Conservation (phyloP, 352 stramenopile genomes). For the Globisporangium cylindrosporum region DNA sequence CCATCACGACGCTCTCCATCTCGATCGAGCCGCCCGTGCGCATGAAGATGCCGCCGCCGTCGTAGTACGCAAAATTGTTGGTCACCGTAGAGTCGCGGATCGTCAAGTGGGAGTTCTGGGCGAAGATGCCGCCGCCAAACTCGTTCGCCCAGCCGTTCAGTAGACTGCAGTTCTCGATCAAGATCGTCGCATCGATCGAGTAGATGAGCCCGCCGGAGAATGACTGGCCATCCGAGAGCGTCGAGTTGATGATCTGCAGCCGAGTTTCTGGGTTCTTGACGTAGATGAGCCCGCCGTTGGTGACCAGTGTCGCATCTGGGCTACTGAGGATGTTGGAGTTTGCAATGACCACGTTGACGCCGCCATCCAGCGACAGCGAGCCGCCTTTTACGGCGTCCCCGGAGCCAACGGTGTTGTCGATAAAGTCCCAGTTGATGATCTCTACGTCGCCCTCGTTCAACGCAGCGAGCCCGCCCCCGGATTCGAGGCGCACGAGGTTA, state of each 20-base stretch:
- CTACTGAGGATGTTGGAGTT: slow-evolving; percentile 34
- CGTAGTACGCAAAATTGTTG: slow-evolving; percentile 55
- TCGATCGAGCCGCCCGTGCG: slow-evolving; percentile 25
- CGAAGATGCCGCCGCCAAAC: slow-evolving; percentile 56
- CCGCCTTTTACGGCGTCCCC: slow-evolving; percentile 21
- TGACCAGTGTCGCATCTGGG: slow-evolving; percentile 22
- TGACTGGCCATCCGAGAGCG: slow-evolving; percentile 34
- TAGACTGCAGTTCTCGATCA: slow-evolving; percentile 35
- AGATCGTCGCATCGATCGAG: slow-evolving; percentile 22
- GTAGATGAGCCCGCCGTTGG: slow-evolving; percentile 45
- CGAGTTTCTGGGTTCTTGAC: slow-evolving; percentile 27
- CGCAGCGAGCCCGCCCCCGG: slow-evolving; percentile 30
- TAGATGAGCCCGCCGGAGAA: slow-evolving; percentile 50
- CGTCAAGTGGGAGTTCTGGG: slow-evolving; percentile 18
- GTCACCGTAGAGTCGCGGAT: slow-evolving; percentile 28
- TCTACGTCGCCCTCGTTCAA: slow-evolving; percentile 17
- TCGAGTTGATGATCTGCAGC: slow-evolving; percentile 34
- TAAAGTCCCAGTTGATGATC: slow-evolving; percentile 28
- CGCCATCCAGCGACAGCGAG: slow-evolving; percentile 25
- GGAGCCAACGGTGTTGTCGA: slow-evolving; percentile 33
- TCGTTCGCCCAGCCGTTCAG: slow-evolving; percentile 31
- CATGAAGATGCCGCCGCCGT: slow-evolving; percentile 57
- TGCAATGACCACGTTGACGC: slow-evolving; percentile 20
- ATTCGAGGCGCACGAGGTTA: slow-evolving; percentile 21
- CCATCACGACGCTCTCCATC: slow-evolving; percentile 22